Percentiles rank a stretch among this genome's conserved stretches.
Evolutionary conservation across 176 grass and related monocot species (phyloP).

Genomic region (Avena eriantha): DNA sequence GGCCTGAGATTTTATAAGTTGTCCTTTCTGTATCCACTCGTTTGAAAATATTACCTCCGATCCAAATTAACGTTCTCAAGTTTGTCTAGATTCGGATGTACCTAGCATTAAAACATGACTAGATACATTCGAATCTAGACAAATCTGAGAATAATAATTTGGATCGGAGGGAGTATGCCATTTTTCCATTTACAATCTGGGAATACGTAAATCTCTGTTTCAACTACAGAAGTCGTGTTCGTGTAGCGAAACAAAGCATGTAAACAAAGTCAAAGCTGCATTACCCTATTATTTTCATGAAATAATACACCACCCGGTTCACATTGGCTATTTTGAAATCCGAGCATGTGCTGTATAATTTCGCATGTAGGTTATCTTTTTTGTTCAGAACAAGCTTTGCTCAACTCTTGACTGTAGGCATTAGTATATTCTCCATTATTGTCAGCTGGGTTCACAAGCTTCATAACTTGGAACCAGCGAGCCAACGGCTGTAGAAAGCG

Average conservation of each 20-base stretch:
- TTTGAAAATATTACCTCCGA: conserved; percentile 1
- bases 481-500: conserved; percentile 80
- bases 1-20: not conserved
- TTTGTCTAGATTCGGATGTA: no score
- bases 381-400: not conserved
- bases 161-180: no score
- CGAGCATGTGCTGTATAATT: conserved; percentile 37
- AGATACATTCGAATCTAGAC: no score
- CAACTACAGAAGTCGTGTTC: not conserved
- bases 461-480: conserved; percentile 62
- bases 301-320: conserved; percentile 19
- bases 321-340: conserved; percentile 2
- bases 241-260: conserved; percentile 17
- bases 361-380: conserved; percentile 3
- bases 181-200: not conserved
- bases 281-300: not conserved
- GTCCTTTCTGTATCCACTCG: not conserved
- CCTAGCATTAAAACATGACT: no score
- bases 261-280: not conserved
- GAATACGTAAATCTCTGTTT: conserved; percentile 12
- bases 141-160: no score
- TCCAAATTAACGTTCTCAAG: no score
- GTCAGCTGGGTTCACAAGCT: not conserved
- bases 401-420: conserved; percentile 31
- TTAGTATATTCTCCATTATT: conserved; percentile 32